phyloP scores from a whole-genome alignment of 179 eudicot species.

The Spergularia azorica region DNA sequence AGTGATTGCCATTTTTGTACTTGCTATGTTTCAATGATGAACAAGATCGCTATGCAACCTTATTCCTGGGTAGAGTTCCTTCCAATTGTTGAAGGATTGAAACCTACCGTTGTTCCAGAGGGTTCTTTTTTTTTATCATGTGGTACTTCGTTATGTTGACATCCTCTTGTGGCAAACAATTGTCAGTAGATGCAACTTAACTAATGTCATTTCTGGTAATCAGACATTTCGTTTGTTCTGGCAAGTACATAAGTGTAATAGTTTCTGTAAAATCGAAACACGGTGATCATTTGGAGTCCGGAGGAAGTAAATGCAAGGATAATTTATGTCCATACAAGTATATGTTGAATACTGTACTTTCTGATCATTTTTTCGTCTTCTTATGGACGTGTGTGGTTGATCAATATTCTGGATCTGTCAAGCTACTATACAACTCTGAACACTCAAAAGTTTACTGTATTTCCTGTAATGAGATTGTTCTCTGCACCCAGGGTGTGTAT shows the following conservation, averaged over 20 bases:
- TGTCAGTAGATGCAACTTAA: no score
- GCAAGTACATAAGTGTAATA: background rate
- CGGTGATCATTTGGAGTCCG: background rate
- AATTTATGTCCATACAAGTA: background rate
- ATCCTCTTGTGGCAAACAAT: no score
- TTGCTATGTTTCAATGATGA: background rate
- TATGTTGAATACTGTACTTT: background rate
- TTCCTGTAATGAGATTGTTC: conserved; percentile 3
- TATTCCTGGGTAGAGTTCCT: background rate
- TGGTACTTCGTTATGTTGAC: no score
- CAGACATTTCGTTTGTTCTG: no score
- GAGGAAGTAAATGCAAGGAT: background rate
- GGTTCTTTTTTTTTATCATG: no score
- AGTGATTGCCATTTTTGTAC: background rate
- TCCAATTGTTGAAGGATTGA: background rate
- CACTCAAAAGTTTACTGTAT: background rate
- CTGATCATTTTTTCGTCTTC: background rate
- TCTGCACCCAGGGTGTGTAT: conserved; percentile 65
- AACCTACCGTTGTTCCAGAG: no score
- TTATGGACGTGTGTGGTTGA: background rate
- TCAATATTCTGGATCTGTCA: background rate
- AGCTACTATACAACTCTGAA: conserved; percentile 2
- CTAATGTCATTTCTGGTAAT: no score
- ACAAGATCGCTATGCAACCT: background rate
- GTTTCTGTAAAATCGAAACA: no score